Base-by-base conservation (phyloP, 108 stramenopile species). In the Pelagomonas calceolata region DNA sequence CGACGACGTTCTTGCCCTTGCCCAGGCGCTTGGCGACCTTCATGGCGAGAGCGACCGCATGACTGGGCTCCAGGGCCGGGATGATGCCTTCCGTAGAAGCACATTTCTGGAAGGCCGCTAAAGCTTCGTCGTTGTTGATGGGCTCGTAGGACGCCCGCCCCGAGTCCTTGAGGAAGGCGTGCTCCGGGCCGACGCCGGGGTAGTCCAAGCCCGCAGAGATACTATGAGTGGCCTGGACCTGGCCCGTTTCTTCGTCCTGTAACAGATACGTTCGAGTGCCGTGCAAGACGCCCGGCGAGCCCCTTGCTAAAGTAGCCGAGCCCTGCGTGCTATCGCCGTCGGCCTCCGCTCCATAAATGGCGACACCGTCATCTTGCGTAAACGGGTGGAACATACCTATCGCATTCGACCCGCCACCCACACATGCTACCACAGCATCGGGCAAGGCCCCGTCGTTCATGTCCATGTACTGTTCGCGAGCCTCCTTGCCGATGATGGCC, bases 151-250 rank as follows among this genome's bases (percentile, higher is more conserved):
- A 84, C n/a, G 90, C 95, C 65, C 95, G 84, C 33, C 93, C 94
- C 60, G 78, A 81, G 72, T 90, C 92, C 88, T 94, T 94, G 66
- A 94, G 82, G 72, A 75, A 90, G 18, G 95, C 90, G 82, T 96
- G 94, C 81, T 96, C 95, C 5, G 95, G 95, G 32, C 95, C 95
- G 60, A 96, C 95, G 65, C 94, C 95, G n/a, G 94, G 94, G 80
- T 96, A 96, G 71, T 96, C 95, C 69, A 96, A 83, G 64, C 95
- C 95, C 68, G 95, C 95, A 44, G 86, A 86, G 72, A 96, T 94
- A 45, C 91, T 92, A 73, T 93, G 93, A 30, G 93, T 95, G 68
- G 95, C 92, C 63, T 84, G 73, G 30, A 92, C 93, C 79, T 96
- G 95, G 29, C 94, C 94, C 0, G 31, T 37, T 45, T 88, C 87